Evolutionary conservation across 2,329 filamentous ascomycete genomes (phyloP).

Genomic region (Sphaerulina vaccinii): DNA sequence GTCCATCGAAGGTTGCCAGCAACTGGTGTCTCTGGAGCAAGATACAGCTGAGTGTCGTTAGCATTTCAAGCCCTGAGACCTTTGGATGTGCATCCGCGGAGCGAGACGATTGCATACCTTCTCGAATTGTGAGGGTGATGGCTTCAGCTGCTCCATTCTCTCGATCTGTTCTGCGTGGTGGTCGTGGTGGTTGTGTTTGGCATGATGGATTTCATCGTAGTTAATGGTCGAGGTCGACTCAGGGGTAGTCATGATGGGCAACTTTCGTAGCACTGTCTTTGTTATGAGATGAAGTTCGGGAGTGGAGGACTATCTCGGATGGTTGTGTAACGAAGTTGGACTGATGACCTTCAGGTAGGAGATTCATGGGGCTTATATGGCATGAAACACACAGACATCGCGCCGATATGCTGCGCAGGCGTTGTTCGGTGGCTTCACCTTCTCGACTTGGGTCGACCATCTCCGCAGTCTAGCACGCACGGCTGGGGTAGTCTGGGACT

Average conservation of each 20-base stretch:
- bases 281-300: not conserved
- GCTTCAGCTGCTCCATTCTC: too few relatives aligned
- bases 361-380: not conserved
- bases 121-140: not conserved
- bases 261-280: not conserved
- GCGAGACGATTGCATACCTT: not conserved
- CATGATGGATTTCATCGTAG: not conserved
- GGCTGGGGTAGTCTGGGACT: not conserved
- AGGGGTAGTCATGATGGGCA: not conserved
- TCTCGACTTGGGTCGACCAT: not conserved
- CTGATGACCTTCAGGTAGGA: not conserved
- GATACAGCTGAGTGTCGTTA: not conserved
- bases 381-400: not conserved
- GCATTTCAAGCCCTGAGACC: too few relatives aligned
- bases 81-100: not conserved
- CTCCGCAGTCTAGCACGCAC: not conserved
- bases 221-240: not conserved
- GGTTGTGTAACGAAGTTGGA: not conserved
- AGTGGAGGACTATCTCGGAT: not conserved
- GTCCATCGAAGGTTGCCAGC: slow-evolving; percentile 7
- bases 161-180: too few relatives aligned
- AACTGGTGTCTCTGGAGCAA: slow-evolving; percentile 7
- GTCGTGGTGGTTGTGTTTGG: too few relatives aligned
- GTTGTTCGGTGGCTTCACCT: not conserved
- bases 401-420: not conserved